Conservation (phyloP, 331 rosid genomes). For the Pyrus hybrid region DNA sequence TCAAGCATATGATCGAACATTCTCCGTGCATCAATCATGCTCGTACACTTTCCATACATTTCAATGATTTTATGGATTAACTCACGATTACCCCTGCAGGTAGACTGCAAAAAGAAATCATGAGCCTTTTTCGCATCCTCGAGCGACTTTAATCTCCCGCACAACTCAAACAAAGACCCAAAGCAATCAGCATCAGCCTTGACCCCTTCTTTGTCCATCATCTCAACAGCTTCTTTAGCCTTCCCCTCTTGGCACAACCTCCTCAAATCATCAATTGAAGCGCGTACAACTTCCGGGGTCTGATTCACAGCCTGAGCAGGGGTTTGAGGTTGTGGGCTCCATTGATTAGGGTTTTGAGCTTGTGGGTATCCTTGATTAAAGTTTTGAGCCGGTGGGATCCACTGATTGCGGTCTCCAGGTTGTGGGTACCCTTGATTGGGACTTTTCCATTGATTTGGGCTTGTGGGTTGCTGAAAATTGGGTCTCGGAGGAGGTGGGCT, state of each 20-base stretch:
- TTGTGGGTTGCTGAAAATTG: constrained; percentile 36
- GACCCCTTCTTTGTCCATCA: constrained; percentile 65
- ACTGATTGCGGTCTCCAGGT: constrained; percentile 17
- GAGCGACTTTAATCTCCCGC: constrained; percentile 47
- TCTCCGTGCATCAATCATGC: constrained; percentile 76
- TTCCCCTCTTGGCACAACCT: constrained; percentile 58
- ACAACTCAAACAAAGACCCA: constrained; percentile 38
- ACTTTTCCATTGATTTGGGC: constrained; percentile 29
- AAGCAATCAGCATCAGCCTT: constrained; percentile 74
- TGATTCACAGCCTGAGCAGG: constrained; percentile 21
- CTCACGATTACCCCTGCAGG: constrained; percentile 47
- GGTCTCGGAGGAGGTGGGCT: constrained; percentile 23
- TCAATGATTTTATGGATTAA: constrained; percentile 60
- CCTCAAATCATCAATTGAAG: constrained; percentile 39
- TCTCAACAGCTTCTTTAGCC: constrained; percentile 54
- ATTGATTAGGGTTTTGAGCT: constrained; percentile 29
- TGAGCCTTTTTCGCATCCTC: constrained; percentile 75
- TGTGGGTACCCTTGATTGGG: constrained; percentile 28
- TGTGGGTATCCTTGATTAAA: constrained; percentile 27
- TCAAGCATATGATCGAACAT: constrained; percentile 83
- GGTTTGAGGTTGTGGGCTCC: constrained; percentile 15
- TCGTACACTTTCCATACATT: constrained; percentile 66
- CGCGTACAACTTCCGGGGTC: constrained; percentile 16
- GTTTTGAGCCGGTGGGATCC: constrained; percentile 26
- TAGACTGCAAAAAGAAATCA: constrained; percentile 70